Evolutionary conservation across 2,329 filamentous ascomycete genomes (phyloP), one percentile per base, ranked within the genome.

Genomic region (Colletotrichum kahawae): DNA sequence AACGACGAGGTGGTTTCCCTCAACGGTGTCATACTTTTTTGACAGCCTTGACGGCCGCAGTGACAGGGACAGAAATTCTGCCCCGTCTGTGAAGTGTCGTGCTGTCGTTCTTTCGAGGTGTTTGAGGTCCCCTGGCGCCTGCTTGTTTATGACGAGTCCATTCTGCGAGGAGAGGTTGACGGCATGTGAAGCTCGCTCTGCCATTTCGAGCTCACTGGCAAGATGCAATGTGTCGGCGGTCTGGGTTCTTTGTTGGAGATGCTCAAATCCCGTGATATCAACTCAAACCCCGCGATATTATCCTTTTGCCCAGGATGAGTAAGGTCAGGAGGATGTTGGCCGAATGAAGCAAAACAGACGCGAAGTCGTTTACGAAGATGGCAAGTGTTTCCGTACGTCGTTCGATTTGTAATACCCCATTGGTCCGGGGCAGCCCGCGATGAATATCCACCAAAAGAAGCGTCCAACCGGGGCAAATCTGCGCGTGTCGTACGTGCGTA

Each of bases 161-260:
- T 51, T 51, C 43, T 51, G n/a, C 43, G 43, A 21, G 4, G 0
- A 0, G 43, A 0, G n/a, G 6, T 21, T 21, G n/a, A 13, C 10
- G 12, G 43, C 43, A 21, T 51, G 43, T 51, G 43, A 51, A n/a
- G 10, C 5, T 38, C 36, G 36, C 38, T n/a, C 18, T n/a, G 9
- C 8, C 8, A 43, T 8, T 1, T 18, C 14, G 36, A 38, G 36
- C 16, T n/a, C 18, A 2, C 9, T n/a, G 18, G 38, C 6, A 10
- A 3, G 1, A 43, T 43, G 0, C 5, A 2, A n/a, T n/a, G 9
- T n/a, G 18, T 48, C 9, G 38, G 1, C 1, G 38, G 38, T n/a
- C 38, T n/a, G 18, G n/a, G 38, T 43, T 43, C 0, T 18, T 38
- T 38, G 1, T 38, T 38, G 8, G 36, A 0, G 14, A 38, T 4